Percentiles rank a stretch among this genome's conserved stretches.
phyloP scores from a whole-genome alignment of 345 rosid genomes.

The Sonneratia caseolaris region DNA sequence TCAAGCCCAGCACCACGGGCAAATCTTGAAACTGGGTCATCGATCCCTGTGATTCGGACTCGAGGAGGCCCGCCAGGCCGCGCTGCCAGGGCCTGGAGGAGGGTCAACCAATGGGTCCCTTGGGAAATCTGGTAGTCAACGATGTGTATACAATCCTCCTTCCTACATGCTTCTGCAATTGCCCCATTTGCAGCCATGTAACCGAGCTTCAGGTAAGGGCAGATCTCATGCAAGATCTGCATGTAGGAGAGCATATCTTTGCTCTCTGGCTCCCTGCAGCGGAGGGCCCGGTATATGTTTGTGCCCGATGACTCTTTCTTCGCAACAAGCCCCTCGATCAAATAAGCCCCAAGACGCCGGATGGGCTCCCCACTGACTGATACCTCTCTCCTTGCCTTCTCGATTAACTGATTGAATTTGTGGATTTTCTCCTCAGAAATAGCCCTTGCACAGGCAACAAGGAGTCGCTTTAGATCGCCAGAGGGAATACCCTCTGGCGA shows the following conservation, averaged over 20 bases:
- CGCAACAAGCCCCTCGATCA: slow-evolving; percentile 64
- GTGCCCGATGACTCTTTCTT: slow-evolving; percentile 51
- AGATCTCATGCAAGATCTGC: slow-evolving; percentile 59
- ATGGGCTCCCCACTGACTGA: slow-evolving; percentile 62
- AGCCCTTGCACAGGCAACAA: slow-evolving; percentile 53
- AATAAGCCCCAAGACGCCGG: slow-evolving; percentile 70
- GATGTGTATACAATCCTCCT: slow-evolving; percentile 53
- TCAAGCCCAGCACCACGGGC: slow-evolving; percentile 59
- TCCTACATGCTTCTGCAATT: slow-evolving; percentile 64
- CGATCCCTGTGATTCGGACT: slow-evolving; percentile 67
- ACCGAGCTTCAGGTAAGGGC: slow-evolving; percentile 70
- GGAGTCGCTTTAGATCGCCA: slow-evolving; percentile 41
- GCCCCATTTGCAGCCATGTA: slow-evolving; percentile 82
- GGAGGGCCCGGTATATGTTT: slow-evolving; percentile 45
- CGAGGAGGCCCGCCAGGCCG: slow-evolving; percentile 57
- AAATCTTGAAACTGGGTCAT: slow-evolving; percentile 41
- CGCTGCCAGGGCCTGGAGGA: slow-evolving; percentile 64
- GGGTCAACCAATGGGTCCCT: slow-evolving; percentile 65
- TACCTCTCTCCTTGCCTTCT: slow-evolving; percentile 36
- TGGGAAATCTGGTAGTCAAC: slow-evolving; percentile 63
- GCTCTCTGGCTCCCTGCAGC: slow-evolving; percentile 57
- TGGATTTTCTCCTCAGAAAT: slow-evolving; percentile 31
- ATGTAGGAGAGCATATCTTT: slow-evolving; percentile 62
- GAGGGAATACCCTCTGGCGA: slow-evolving; percentile 22
- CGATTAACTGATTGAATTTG: slow-evolving; percentile 39